These are phyloP conservation scores for Chondrus crispus DNA, from an alignment of 23 red algal genomes.

Conservation along the genomic window DNA sequence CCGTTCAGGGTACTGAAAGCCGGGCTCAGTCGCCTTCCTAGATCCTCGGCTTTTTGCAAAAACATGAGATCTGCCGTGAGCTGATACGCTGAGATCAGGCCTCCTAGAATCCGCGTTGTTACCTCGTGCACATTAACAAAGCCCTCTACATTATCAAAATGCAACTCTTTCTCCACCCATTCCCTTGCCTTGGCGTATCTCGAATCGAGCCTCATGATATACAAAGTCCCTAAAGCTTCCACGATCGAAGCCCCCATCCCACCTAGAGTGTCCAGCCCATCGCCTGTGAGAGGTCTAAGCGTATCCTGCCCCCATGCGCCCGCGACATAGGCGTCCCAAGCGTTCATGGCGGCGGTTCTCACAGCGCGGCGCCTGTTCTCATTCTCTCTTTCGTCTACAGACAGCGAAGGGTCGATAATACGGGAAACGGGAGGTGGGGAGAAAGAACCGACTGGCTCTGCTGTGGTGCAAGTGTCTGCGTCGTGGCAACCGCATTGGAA, in stretches of 20 bases:
- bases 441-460: neutral
- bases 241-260: constrained; percentile 59
- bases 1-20: constrained; percentile 48
- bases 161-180: constrained; percentile 41
- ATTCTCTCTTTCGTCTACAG: too few species aligned
- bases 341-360: constrained; percentile 8
- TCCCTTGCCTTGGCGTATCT: constrained; percentile 36
- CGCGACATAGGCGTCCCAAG: constrained; percentile 64
- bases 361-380: neutral
- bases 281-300: constrained; percentile 41
- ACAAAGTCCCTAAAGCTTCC: constrained; percentile 73
- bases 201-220: constrained; percentile 65
- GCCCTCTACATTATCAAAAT: constrained; percentile 5
- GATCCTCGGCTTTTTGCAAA: constrained; percentile 63
- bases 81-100: constrained; percentile 57
- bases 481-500: neutral
- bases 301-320: constrained; percentile 65
- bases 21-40: constrained; percentile 33
- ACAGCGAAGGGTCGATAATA: neutral
- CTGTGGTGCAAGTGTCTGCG: neutral
- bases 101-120: constrained; percentile 73
- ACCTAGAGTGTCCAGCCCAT: constrained; percentile 28
- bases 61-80: constrained; percentile 67
- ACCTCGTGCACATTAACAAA: constrained; percentile 65
- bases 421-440: neutral